Percentiles rank a stretch among this genome's conserved stretches.
These are phyloP conservation scores for Cryphonectria radicalis DNA, from an alignment of 2,329 filamentous ascomycete species.

Conservation along the genomic window DNA sequence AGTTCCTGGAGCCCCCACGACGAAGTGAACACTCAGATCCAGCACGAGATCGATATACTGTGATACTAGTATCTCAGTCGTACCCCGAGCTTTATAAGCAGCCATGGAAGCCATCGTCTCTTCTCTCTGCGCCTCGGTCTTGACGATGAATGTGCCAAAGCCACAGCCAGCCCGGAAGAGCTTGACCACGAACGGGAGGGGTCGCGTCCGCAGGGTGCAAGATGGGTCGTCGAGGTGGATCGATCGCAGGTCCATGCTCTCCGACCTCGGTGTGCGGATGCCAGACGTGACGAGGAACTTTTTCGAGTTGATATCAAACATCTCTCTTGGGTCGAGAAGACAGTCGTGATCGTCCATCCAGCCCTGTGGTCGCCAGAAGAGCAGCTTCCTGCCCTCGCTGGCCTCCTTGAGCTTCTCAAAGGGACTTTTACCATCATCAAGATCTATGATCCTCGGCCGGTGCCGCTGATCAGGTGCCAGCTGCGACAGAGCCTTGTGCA, in stretches of 20 bases:
- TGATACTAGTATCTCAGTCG: slow-evolving; percentile 31
- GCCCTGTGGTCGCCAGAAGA: slow-evolving; percentile 34
- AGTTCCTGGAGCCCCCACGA: slow-evolving; percentile 31
- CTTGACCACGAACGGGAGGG: slow-evolving; percentile 34
- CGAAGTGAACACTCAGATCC: slow-evolving; percentile 34
- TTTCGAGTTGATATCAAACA: slow-evolving; percentile 34
- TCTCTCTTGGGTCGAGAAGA: slow-evolving; percentile 32
- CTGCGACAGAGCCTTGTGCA: slow-evolving; percentile 32
- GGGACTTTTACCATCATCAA: slow-evolving; percentile 25
- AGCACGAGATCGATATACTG: slow-evolving; percentile 32
- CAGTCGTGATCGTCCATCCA: slow-evolving; percentile 34
- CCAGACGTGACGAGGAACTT: slow-evolving; percentile 32
- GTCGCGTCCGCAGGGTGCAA: slow-evolving; percentile 23
- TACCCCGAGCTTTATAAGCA: slow-evolving; percentile 29
- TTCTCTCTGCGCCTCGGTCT: slow-evolving; percentile 23
- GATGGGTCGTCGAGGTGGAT: slow-evolving; percentile 19
- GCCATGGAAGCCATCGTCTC: slow-evolving; percentile 27
- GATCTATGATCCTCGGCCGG: slow-evolving; percentile 28
- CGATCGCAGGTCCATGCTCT: slow-evolving; percentile 26
- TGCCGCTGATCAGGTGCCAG: slow-evolving; percentile 32
- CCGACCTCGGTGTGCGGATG: slow-evolving; percentile 32
- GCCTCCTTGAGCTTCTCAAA: slow-evolving; percentile 23
- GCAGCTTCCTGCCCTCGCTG: slow-evolving; percentile 28
- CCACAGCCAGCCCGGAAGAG: slow-evolving; percentile 34
- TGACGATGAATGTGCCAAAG: slow-evolving; percentile 34